Percentiles rank a stretch among this genome's conserved stretches.
Evolutionary conservation across 1,284 basidiomycete species (phyloP).

Genomic region (Ceratobasidium sp.): DNA sequence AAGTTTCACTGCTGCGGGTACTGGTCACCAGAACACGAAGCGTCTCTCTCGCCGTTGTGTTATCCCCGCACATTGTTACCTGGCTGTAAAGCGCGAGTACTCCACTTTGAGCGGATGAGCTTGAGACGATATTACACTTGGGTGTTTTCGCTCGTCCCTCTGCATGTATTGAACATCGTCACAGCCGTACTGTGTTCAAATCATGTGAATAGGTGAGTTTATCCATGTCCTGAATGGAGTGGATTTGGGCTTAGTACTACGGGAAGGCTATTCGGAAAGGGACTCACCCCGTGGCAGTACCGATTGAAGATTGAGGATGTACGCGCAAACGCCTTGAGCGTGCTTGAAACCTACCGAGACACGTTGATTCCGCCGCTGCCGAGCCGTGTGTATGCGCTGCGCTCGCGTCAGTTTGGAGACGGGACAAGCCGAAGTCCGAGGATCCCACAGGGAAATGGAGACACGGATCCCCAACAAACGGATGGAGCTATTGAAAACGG

Average conservation of each 20-base stretch:
- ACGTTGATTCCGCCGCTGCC: constrained; percentile 35
- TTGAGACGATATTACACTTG: constrained; percentile 69
- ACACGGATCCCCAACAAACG: not conserved
- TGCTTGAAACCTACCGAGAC: constrained; percentile 46
- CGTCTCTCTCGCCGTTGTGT: constrained; percentile 71
- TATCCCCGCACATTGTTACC: constrained; percentile 75
- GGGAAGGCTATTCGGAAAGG: constrained; percentile 70
- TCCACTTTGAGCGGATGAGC: constrained; percentile 70
- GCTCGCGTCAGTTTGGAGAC: constrained; percentile 28
- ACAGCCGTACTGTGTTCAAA: constrained; percentile 77
- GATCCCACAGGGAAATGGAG: constrained; percentile 18
- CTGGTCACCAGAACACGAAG: constrained; percentile 74
- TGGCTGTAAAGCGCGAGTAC: constrained; percentile 77
- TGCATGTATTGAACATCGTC: constrained; percentile 75
- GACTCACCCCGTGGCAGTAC: constrained; percentile 76
- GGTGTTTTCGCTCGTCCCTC: constrained; percentile 74
- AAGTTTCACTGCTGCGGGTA: constrained; percentile 79
- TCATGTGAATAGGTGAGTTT: constrained; percentile 71
- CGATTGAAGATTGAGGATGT: constrained; percentile 67
- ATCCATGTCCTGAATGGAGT: not conserved
- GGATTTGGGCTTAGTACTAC: not conserved
- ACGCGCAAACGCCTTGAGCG: constrained; percentile 58
- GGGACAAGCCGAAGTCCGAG: constrained; percentile 40
- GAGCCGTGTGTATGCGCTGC: constrained; percentile 39
- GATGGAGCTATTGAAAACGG: not conserved